Evolutionary conservation across 1,284 basidiomycete species (phyloP), one percentile per base, ranked within the genome.

Genomic region (Erythrobasidium hasegawianum): DNA sequence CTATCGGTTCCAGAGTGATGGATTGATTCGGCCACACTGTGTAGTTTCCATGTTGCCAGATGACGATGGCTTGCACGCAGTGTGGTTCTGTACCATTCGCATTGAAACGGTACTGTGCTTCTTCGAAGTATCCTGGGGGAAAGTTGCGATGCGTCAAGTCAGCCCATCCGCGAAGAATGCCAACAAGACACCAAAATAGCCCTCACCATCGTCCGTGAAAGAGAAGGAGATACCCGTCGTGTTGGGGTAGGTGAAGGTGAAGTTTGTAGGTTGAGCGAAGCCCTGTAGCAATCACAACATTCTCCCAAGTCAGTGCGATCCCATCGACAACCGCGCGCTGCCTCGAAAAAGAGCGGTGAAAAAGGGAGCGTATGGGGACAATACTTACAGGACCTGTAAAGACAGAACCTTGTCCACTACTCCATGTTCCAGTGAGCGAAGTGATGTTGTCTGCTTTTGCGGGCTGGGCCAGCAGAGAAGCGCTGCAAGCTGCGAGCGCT

Each of bases 211-310:
- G 57, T 80, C 72, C 41, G 85, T 80, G 77, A 96, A 95, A 18
- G 90, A 89, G 76, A 84, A 90, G 3, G 88, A 86, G 22, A 93
- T 82, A 43, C 93, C 93, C 5, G 90, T 88, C 33, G 85, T 90
- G 61, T 76, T 75, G 1, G 93, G 92, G 75, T 91, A 91, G 50
- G 68, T 85, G 79, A 97, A 96, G 2, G 86, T 82, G 78, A 82
- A 79, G 73, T 90, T 88, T 53, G 83, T 81, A 1, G 93, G 92
- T 75, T 87, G 85, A 49, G 87, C 90, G 76, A 94, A 95, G 67
- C 81, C 81, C 91, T 94, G 72, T 18, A 14, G 22, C 29, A 18
- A 59, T 27, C 16, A 53, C 27, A 41, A 20, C 24, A 14, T 33
- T 29, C 22, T 47, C 39, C 8, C 9, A 18, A 0, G 18, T 20